Evolutionary conservation across 495 filamentous ascomycete species (phyloP).

Genomic region (Penicillium herquei): DNA sequence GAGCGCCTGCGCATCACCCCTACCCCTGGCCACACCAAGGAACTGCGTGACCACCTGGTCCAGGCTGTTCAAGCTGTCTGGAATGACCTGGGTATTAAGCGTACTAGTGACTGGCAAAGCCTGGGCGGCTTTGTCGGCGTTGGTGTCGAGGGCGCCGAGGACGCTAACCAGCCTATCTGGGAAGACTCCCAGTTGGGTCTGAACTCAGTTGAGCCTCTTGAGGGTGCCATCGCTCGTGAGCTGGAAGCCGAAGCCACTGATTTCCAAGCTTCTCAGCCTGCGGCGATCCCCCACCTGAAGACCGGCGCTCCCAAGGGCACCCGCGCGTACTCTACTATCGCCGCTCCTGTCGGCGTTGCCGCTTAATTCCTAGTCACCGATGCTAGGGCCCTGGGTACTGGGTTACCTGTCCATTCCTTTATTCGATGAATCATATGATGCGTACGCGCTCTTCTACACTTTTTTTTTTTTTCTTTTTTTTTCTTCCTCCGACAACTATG

Average conservation of each 20-base stretch:
- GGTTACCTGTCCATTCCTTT: constrained; percentile 12
- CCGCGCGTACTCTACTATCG: constrained; percentile 24
- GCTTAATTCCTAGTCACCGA: constrained; percentile 21
- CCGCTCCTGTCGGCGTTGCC: constrained; percentile 32
- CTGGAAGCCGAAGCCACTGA: constrained; percentile 25
- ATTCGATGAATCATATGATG: background rate
- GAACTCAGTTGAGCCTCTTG: constrained; percentile 39
- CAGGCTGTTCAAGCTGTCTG: constrained; percentile 83
- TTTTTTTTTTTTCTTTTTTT: constrained; percentile 9
- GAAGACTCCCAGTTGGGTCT: constrained; percentile 81
- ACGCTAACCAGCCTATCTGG: constrained; percentile 72
- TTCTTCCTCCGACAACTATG: background rate
- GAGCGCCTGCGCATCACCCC: constrained; percentile 94
- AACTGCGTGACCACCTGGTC: constrained; percentile 82
- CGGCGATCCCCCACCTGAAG: constrained; percentile 25
- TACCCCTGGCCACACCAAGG: constrained; percentile 83
- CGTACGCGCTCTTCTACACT: background rate
- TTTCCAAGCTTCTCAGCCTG: constrained; percentile 6
- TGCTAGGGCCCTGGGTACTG: background rate
- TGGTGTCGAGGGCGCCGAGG: constrained; percentile 62
- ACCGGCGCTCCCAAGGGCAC: constrained; percentile 26
- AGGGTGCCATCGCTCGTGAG: constrained; percentile 40
- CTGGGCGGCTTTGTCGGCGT: constrained; percentile 94
- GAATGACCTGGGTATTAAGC: constrained; percentile 82
- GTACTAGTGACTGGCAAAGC: constrained; percentile 84